Conservation (phyloP, 495 filamentous ascomycete species). For the Tetracladium setigerum region DNA sequence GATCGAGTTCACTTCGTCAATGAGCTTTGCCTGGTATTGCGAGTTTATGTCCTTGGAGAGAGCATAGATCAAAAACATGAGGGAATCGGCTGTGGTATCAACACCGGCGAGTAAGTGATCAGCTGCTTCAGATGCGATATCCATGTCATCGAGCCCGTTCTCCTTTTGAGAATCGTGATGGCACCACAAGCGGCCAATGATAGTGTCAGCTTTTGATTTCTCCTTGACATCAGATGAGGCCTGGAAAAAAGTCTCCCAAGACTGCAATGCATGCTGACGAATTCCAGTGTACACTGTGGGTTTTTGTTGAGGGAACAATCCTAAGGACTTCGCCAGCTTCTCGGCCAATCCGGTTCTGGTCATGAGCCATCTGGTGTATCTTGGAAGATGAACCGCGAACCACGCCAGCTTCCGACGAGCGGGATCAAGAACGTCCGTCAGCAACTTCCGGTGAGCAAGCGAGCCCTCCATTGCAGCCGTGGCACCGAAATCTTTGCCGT, state of each 20-base stretch:
- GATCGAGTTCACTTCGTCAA: constrained; percentile 53
- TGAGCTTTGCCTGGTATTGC: constrained; percentile 49
- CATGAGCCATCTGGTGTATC: constrained; percentile 28
- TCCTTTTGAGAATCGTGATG: constrained; percentile 12
- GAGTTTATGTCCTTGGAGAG: constrained; percentile 45
- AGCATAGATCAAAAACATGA: constrained; percentile 66
- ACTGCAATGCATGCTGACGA: constrained; percentile 22
- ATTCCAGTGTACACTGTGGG: constrained; percentile 32
- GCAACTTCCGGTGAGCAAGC: constrained; percentile 19
- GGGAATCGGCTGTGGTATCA: constrained; percentile 66
- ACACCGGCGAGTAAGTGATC: constrained; percentile 61
- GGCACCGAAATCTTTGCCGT: constrained; percentile 19
- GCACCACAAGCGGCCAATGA: constrained; percentile 13
- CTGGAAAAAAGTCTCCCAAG: constrained; percentile 12
- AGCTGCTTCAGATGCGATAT: constrained; percentile 49
- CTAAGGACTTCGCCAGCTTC: constrained; percentile 7
- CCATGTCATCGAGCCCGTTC: constrained; percentile 23
- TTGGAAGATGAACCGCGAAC: constrained; percentile 28
- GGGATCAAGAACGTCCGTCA: constrained; percentile 28
- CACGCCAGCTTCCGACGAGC: constrained; percentile 26
- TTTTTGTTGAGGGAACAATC: constrained; percentile 26
- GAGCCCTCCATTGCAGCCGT: constrained; percentile 20
- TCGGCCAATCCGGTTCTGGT: constrained; percentile 21
- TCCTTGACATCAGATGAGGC: not conserved
- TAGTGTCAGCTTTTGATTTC: constrained; percentile 2